Evolutionary conservation across 352 stramenopile genomes (phyloP), one percentile per base, ranked within the genome.

Genomic region (Phytophthora sansomeana): DNA sequence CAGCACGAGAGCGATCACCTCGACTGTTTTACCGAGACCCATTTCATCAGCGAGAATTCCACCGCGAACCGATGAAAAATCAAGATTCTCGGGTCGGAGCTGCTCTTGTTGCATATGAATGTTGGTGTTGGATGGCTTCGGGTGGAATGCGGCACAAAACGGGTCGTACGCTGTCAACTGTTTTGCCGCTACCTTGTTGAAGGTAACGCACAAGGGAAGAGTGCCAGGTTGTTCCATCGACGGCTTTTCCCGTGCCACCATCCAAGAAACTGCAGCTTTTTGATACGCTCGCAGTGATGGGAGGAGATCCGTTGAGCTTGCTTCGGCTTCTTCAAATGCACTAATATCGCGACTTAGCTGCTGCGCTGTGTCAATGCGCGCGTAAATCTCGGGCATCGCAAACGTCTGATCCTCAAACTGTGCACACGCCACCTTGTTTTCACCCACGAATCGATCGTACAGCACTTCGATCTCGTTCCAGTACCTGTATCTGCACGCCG

Each of bases 271-370:
- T 0, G 97, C 97, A 62, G 99, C 97, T 39, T 97, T 81, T 72
- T 99, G 97, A 78, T 99, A 99, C 24, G 91, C 88, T 3, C 99
- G 75, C n/a, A 99, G 77, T 6, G 74, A 96, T 19, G 93, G 91
- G 4, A 95, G 63, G 32, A 97, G 65, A 46, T 69, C 52, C 4
- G 61, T 42, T 52, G 50, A 30, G 26, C 30, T 36, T 33, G 39
- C 51, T 49, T 55, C 39, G 11, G 26, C 11, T 13, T 43, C 16
- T n/a, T 74, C 53, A 49, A 53, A 69, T 7, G 57, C 17, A 28
- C 52, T 57, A 6, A 53, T 51, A 2, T 70, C 48, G 1, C 78
- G 71, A 55, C 63, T 26, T 13, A 89, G 61, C 16, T 89, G 83
- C 1, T 33, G 35, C 2, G 52, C 11, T 3, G 73, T 60, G 21